phyloP scores from a whole-genome alignment of 2,329 filamentous ascomycete species.

The Pyrenophora seminiperda region DNA sequence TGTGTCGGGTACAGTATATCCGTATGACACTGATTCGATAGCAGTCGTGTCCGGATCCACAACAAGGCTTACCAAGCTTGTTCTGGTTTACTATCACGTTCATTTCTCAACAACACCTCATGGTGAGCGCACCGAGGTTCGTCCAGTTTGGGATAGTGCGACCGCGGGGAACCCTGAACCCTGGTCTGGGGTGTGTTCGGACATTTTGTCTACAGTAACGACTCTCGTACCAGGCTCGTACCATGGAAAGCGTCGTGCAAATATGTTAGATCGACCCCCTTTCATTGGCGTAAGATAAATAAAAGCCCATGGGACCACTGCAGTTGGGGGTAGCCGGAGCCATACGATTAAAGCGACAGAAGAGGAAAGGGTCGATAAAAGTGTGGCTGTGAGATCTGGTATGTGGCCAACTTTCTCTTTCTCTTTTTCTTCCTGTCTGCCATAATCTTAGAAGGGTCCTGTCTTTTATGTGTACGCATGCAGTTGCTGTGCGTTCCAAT shows the following conservation, averaged over 20 bases:
- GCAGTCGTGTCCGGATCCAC: constrained; percentile 2
- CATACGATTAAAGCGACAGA: not conserved
- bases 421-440: not conserved
- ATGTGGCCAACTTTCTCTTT: not conserved
- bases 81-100: constrained; percentile 11
- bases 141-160: constrained; percentile 20
- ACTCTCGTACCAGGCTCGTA: too few species aligned
- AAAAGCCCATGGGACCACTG: not conserved
- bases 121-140: constrained; percentile 25
- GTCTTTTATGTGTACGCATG: not conserved
- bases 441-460: not conserved
- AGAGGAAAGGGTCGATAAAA: not conserved
- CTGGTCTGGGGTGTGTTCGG: not conserved
- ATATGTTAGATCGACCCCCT: too few species aligned
- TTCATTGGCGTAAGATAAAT: too few species aligned
- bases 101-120: constrained; percentile 19
- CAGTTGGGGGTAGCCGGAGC: not conserved
- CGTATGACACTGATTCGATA: constrained; percentile 4
- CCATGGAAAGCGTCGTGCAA: too few species aligned
- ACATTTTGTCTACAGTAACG: not conserved
- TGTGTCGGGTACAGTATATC: not conserved
- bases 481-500: not conserved
- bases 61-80: too few species aligned
- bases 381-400: not conserved
- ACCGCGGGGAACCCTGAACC: constrained; percentile 22